phyloP scores from a whole-genome alignment of 2,329 filamentous ascomycete species.

The Hypoxylon sp. region DNA sequence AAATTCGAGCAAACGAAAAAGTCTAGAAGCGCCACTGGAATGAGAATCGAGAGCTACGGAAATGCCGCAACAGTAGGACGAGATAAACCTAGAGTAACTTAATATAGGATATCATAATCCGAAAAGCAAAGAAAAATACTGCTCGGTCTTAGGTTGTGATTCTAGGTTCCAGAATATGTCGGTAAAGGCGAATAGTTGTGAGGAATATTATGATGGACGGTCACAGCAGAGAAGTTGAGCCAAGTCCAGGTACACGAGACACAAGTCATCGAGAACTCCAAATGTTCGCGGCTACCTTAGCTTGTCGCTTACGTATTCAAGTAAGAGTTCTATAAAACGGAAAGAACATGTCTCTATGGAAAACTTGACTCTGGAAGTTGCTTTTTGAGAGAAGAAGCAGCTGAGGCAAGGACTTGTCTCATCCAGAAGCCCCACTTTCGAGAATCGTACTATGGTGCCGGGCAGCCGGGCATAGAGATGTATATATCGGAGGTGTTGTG shows the following conservation, averaged over 20 bases:
- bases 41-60: slow-evolving; percentile 41
- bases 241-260: slow-evolving; percentile 1
- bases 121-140: slow-evolving; percentile 12
- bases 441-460: not conserved
- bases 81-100: slow-evolving; percentile 14
- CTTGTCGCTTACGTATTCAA: not conserved
- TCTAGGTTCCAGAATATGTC: slow-evolving; percentile 26
- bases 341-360: not conserved
- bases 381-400: slow-evolving; percentile 2
- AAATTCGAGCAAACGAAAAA: slow-evolving; percentile 28
- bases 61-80: slow-evolving; percentile 9
- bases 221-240: slow-evolving; percentile 4
- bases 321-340: not conserved
- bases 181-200: not conserved
- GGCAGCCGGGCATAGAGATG: too few species aligned
- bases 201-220: slow-evolving; percentile 15
- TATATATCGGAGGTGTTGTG: too few species aligned
- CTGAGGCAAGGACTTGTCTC: slow-evolving; percentile 9
- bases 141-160: slow-evolving; percentile 6
- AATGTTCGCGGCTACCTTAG: slow-evolving; percentile 21
- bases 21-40: slow-evolving; percentile 44
- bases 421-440: not conserved
- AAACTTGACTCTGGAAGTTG: slow-evolving; percentile 8
- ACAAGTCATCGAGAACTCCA: slow-evolving; percentile 1
- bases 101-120: slow-evolving; percentile 16